Conservation (phyloP, 2,329 filamentous ascomycete genomes). For the Dactylonectria estremocensis region DNA sequence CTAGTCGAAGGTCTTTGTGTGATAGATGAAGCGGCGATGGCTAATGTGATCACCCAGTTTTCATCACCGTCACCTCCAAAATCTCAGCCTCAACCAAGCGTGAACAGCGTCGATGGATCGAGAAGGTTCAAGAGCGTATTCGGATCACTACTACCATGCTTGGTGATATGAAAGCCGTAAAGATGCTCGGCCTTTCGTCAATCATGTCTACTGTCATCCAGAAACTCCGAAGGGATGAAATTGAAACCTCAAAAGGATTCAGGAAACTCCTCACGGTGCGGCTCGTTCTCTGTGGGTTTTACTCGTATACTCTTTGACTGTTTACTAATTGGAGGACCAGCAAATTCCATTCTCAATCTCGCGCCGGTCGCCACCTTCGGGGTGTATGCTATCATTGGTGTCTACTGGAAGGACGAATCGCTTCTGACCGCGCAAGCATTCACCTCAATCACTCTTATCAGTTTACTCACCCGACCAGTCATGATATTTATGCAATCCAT, state of each 20-base stretch:
- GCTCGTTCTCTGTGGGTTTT: conserved; percentile 35
- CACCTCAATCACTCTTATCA: conserved; percentile 40
- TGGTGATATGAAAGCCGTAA: conserved; percentile 62
- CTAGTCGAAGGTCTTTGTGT: neutral
- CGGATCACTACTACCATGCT: conserved; percentile 58
- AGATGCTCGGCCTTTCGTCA: conserved; percentile 57
- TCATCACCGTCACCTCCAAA: conserved; percentile 37
- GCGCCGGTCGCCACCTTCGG: conserved; percentile 47
- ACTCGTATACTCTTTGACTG: conserved; percentile 21
- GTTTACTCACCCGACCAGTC: conserved; percentile 38
- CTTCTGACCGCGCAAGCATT: conserved; percentile 44
- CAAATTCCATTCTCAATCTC: conserved; percentile 36
- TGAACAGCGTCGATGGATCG: conserved; percentile 57
- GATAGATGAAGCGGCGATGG: too few relatives aligned
- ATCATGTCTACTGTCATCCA: conserved; percentile 47
- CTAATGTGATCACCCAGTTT: conserved; percentile 32
- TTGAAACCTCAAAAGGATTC: conserved; percentile 48
- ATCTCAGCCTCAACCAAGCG: conserved; percentile 31
- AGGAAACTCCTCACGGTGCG: conserved; percentile 44
- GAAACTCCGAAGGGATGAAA: conserved; percentile 47
- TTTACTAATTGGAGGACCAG: conserved; percentile 18
- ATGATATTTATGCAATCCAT: conserved; percentile 42
- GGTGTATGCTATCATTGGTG: conserved; percentile 45
- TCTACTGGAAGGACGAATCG: conserved; percentile 42
- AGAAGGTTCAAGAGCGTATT: conserved; percentile 60